Base-by-base conservation (phyloP, 2,329 filamentous ascomycete genomes). In the Trichoderma sp. region DNA sequence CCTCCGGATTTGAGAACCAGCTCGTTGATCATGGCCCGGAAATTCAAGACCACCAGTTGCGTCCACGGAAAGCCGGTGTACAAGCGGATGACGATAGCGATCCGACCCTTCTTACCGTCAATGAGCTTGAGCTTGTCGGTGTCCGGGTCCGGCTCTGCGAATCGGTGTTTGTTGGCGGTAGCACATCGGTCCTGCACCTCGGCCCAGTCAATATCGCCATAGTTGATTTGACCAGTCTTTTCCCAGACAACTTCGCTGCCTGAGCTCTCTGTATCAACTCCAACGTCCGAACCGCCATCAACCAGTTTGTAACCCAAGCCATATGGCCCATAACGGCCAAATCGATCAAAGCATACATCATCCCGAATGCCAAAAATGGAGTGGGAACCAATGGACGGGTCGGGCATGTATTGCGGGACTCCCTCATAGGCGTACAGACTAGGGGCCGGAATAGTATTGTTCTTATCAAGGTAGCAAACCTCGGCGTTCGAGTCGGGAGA, bases 311-410 rank as follows among this genome's bases (percentile, higher is more conserved):
- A 97, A n/a, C 94, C 94, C 53, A 94, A 84, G 0, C 94, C 94
- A 77, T 97, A 97, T 0, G 94, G 92, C 0, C 93, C 94, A 47
- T 95, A 88, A 61, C 94, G 88, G 20, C 93, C 93, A 78, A 94
- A 97, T 6, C 94, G 88, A 77, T 97, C 94, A 79, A 97, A 97
- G 81, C 94, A 97, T 15, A 97, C 85, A 76, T 96, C 91, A 73
- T 94, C 87, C 26, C 90, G 85, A 53, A 97, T 81, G 0, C 93
- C 94, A 5, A 97, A 82, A 59, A 94, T 79, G 15, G 89, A 85
- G 78, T 96, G 91, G 0, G 92, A 95, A 4, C 94, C 94, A 75
- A 96, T 88, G 1, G 91, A 87, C 3, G 93, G 89, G 65, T 94
- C 90, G 0, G 94, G 93, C 81, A 94, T 93, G 13, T 93, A 92